Evolutionary conservation across 352 stramenopile species (phyloP), one percentile per base, ranked within the genome.

Genomic region (Phytophthora ohioensis): DNA sequence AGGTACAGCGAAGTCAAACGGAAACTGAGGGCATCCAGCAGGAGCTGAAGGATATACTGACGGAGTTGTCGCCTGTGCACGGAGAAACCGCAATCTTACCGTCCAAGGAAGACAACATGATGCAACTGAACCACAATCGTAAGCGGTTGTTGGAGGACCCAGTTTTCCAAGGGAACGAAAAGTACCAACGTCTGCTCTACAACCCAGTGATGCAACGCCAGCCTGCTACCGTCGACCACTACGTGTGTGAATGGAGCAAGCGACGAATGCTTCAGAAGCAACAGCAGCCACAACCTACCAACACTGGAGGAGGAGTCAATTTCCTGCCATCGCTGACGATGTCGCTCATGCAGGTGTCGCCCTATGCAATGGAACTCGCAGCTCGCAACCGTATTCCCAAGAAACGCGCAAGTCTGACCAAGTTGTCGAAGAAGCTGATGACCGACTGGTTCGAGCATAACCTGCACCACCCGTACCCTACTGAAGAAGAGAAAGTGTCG

Each of bases 361-460:
- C 73, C 12, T 83, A 81, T 47, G 76, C 69, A 4, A 60, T 81
- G 49, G 76, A 83, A 21, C 73, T 83, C 9, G 71, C 76, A 12
- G 64, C 60, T 46, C 63, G 73, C 34, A 77, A 69, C 21, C 75
- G 67, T 68, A 17, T 73, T 17, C 75, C 74, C 7, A 95, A 92
- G 76, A 92, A 90, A 59, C 85, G 88, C 8, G 81, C 85, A 34
- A 96, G 88, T 58, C 56, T 96, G 36, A 90, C 85, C 3, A 93
- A 91, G 65, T 72, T 76, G 36, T 85, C 87, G 10, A 95, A 93
- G 70, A 74, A 67, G 17, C 60, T 92, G 55, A 81, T 96, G 64
- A 80, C 83, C 36, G 64, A 75, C n/a, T 96, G 88, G 88, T 94
- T 94, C 67, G 84, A 94, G 55, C 82, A 90, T 31, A 89, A 96